Conservation (phyloP, 1,139 yeast genomes). For the Ogataea hybrid region DNA sequence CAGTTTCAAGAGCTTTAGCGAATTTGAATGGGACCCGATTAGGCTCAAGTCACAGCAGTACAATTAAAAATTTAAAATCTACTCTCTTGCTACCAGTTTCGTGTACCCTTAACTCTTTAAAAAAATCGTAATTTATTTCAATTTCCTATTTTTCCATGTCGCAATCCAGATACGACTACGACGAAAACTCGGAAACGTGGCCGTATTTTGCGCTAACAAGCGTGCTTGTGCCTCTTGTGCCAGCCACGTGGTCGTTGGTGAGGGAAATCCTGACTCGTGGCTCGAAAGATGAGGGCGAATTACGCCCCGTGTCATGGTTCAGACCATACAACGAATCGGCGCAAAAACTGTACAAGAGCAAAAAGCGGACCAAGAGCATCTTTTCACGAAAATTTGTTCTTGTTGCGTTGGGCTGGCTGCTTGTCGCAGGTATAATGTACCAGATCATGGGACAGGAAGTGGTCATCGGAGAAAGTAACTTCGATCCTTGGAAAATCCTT, state of each 20-base stretch:
- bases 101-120: not conserved
- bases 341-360: conserved; percentile 41
- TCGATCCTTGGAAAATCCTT: conserved; percentile 89
- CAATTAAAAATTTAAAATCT: not conserved
- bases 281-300: conserved; percentile 3
- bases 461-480: conserved; percentile 42
- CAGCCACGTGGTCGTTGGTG: conserved; percentile 57
- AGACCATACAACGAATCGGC: conserved; percentile 42
- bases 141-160: conserved; percentile 23
- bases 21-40: no score
- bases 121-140: not conserved
- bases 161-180: conserved; percentile 65
- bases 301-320: conserved; percentile 23
- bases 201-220: conserved; percentile 87
- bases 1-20: not conserved
- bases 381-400: conserved; percentile 46
- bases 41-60: no score
- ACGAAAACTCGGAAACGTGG: conserved; percentile 93
- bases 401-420: conserved; percentile 66
- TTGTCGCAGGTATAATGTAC: conserved; percentile 50
- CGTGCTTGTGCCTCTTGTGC: conserved; percentile 62
- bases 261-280: conserved; percentile 14
- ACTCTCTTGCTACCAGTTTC: not conserved
- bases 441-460: conserved; percentile 42
- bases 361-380: conserved; percentile 37